Conservation (phyloP, 208 protist species). For the Zelonia costaricensis region DNA sequence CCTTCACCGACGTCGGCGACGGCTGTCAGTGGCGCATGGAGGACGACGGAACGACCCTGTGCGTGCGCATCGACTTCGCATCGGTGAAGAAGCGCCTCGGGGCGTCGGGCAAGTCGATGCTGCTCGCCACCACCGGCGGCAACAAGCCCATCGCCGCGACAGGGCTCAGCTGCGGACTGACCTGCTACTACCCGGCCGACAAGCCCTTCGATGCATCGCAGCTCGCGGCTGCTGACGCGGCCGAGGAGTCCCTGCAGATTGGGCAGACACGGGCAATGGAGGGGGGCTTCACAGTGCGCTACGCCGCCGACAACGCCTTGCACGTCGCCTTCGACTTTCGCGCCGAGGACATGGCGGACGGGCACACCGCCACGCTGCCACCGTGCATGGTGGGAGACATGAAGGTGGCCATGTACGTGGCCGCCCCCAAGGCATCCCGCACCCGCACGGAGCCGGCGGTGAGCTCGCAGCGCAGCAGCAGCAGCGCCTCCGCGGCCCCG, state of each 20-base stretch:
- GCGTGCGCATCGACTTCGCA: constrained; percentile 64
- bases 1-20: constrained; percentile 42
- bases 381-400: constrained; percentile 23
- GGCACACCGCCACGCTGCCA: constrained; percentile 25
- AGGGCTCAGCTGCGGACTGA: constrained; percentile 67
- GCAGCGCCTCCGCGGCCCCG: background rate
- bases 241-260: constrained; percentile 13
- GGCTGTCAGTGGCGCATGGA: constrained; percentile 61
- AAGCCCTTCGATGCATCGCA: constrained; percentile 34
- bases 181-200: constrained; percentile 53
- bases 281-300: constrained; percentile 43
- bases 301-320: constrained; percentile 15
- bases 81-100: constrained; percentile 40
- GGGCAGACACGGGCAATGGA: constrained; percentile 30
- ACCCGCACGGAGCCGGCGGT: constrained; percentile 14
- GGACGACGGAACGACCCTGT: constrained; percentile 47
- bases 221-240: constrained; percentile 22
- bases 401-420: constrained; percentile 27
- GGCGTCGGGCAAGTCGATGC: constrained; percentile 61
- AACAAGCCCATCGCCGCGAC: constrained; percentile 73
- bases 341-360: constrained; percentile 13
- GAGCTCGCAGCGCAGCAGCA: background rate
- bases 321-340: constrained; percentile 13
- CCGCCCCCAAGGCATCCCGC: constrained; percentile 26
- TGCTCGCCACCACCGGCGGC: constrained; percentile 68